Conservation (phyloP, 2,329 filamentous ascomycete species). For the Phialophora expanda region DNA sequence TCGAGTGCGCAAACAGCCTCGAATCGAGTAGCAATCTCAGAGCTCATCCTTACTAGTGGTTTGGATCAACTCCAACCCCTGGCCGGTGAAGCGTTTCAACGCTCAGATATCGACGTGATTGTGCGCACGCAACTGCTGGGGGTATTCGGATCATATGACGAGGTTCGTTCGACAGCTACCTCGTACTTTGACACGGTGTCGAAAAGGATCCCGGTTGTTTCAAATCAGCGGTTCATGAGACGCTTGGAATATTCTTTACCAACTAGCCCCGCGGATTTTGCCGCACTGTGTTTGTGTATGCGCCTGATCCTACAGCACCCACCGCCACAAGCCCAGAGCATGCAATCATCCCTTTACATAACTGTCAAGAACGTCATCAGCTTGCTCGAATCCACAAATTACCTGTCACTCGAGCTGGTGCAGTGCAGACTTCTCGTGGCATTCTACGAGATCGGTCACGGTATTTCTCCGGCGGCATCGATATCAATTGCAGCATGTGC, state of each 20-base stretch:
- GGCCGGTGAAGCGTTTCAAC: neutral
- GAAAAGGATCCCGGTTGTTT: slow-evolving; percentile 8
- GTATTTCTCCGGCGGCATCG: slow-evolving; percentile 13
- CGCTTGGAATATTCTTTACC: neutral
- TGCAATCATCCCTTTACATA: slow-evolving; percentile 21
- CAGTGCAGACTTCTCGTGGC: slow-evolving; percentile 12
- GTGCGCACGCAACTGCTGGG: neutral
- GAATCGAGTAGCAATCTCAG: neutral
- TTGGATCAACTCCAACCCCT: neutral
- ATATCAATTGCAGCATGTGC: slow-evolving; percentile 13
- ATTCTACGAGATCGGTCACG: slow-evolving; percentile 26
- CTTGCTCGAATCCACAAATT: slow-evolving; percentile 11
- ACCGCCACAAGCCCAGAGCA: neutral
- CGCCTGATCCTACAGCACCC: slow-evolving; percentile 16
- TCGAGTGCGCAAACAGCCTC: neutral
- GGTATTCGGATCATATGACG: slow-evolving; percentile 1
- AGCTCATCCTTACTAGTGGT: neutral
- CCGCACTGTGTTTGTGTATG: slow-evolving; percentile 17
- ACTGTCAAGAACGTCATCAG: slow-evolving; percentile 16
- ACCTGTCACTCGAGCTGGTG: slow-evolving; percentile 9
- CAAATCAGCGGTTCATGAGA: slow-evolving; percentile 4
- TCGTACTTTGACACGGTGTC: slow-evolving; percentile 11
- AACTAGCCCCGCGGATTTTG: slow-evolving; percentile 9
- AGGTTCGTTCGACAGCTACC: neutral
- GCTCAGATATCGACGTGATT: neutral